phyloP scores from a whole-genome alignment of 768 basidiomycete genomes.

The Rubroboletus satanas region DNA sequence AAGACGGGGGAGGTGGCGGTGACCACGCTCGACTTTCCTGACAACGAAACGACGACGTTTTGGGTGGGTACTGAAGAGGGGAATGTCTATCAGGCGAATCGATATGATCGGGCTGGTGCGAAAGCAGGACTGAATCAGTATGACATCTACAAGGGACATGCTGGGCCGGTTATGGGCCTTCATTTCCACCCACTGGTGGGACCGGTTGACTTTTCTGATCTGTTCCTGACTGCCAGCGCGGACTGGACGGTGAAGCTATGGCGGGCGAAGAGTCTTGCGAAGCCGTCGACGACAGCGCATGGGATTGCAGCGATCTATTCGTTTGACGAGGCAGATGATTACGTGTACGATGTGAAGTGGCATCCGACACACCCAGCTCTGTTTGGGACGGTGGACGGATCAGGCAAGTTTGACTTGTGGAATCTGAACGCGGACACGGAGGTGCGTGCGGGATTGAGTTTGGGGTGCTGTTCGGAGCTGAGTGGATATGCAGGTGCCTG shows the following conservation, averaged over 20 bases:
- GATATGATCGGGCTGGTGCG: constrained; percentile 93
- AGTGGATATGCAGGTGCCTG: constrained; percentile 64
- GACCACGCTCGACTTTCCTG: constrained; percentile 90
- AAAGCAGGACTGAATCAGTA: constrained; percentile 94
- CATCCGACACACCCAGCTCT: constrained; percentile 93
- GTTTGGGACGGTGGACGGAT: constrained; percentile 92
- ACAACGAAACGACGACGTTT: constrained; percentile 95
- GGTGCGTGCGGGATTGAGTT: constrained; percentile 47
- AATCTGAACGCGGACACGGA: constrained; percentile 96
- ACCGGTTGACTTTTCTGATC: constrained; percentile 90
- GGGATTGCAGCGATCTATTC: constrained; percentile 77
- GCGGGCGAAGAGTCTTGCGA: constrained; percentile 75
- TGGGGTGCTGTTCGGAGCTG: background rate
- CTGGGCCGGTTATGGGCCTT: constrained; percentile 90
- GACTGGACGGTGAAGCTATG: constrained; percentile 99
- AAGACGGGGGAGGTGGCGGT: constrained; percentile 97
- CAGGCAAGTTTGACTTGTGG: constrained; percentile 96
- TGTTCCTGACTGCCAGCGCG: constrained; percentile 89
- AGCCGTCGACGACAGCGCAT: constrained; percentile 57
- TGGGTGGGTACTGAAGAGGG: constrained; percentile 99
- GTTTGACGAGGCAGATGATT: constrained; percentile 97
- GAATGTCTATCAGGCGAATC: constrained; percentile 92
- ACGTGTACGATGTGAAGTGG: constrained; percentile 99
- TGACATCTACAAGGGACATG: constrained; percentile 90
- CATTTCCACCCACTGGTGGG: constrained; percentile 93